Percentiles rank a stretch among this genome's conserved stretches.
Conservation (phyloP, 768 basidiomycete genomes). For the Suillus subaureus region DNA sequence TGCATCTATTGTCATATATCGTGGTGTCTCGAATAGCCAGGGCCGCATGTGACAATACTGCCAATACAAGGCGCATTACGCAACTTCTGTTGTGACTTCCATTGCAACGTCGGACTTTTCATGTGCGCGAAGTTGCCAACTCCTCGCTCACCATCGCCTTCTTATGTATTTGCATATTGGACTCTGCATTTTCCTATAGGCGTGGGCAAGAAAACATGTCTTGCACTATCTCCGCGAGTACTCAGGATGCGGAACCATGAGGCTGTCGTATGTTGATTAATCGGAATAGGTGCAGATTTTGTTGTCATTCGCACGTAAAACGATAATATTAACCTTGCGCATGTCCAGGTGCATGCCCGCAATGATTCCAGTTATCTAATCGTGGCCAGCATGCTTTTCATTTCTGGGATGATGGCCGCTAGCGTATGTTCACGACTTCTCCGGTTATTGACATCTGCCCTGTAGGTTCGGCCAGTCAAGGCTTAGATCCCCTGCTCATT, state of each 20-base stretch:
- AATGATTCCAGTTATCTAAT: slow-evolving; percentile 7
- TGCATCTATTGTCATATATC: not conserved
- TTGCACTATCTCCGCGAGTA: not conserved
- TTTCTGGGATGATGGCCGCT: not conserved
- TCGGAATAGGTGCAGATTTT: not conserved
- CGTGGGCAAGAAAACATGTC: not conserved
- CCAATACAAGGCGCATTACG: not conserved
- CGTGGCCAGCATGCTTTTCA: slow-evolving; percentile 1
- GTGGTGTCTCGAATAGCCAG: not conserved
- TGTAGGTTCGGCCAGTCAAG: not conserved
- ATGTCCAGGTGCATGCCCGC: not conserved
- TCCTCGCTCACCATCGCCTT: not conserved
- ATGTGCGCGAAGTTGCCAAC: not conserved
- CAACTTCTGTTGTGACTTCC: not conserved
- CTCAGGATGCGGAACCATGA: not conserved
- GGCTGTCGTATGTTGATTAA: not conserved
- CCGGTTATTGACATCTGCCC: not conserved
- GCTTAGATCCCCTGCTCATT: not conserved
- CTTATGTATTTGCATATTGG: not conserved
- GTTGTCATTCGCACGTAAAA: slow-evolving; percentile 2
- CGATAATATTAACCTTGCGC: not conserved
- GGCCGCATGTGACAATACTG: not conserved
- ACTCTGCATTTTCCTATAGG: not conserved
- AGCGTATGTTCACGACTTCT: not conserved
- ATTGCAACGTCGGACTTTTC: not conserved